Evolutionary conservation across 2,329 filamentous ascomycete species (phyloP).

Genomic region (Pyricularia sp.): DNA sequence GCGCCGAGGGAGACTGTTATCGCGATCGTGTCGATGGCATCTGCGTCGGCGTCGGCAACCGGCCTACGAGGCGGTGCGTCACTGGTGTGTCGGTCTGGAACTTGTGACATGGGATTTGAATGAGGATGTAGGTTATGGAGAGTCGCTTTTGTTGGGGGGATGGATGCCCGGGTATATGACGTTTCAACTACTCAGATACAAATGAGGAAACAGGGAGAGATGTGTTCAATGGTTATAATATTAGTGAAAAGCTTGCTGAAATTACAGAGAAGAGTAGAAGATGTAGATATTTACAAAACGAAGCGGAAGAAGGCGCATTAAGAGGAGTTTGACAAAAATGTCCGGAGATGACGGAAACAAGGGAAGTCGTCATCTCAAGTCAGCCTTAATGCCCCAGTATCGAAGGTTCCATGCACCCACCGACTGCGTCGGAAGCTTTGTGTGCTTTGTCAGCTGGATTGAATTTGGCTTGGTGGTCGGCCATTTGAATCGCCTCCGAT

Average conservation of each 20-base stretch:
- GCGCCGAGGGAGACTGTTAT: slow-evolving; percentile 13
- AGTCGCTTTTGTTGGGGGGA: neutral
- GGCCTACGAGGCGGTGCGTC: neutral
- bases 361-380: neutral
- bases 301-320: neutral
- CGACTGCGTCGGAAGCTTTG: neutral
- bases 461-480: neutral
- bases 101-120: neutral
- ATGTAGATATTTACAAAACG: no score
- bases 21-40: slow-evolving; percentile 4
- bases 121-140: neutral
- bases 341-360: neutral
- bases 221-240: neutral
- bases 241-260: neutral
- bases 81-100: neutral
- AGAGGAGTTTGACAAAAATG: neutral
- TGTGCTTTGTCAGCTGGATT: neutral
- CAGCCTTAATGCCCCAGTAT: neutral
- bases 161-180: no score
- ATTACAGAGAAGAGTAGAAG: no score
- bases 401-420: neutral
- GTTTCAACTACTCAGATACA: neutral
- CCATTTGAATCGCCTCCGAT: neutral
- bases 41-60: neutral
- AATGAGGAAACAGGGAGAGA: neutral